Percentiles rank a stretch among this genome's conserved stretches.
phyloP scores from a whole-genome alignment of 2,329 filamentous ascomycete genomes.

The Stagonosporopsis vannaccii region DNA sequence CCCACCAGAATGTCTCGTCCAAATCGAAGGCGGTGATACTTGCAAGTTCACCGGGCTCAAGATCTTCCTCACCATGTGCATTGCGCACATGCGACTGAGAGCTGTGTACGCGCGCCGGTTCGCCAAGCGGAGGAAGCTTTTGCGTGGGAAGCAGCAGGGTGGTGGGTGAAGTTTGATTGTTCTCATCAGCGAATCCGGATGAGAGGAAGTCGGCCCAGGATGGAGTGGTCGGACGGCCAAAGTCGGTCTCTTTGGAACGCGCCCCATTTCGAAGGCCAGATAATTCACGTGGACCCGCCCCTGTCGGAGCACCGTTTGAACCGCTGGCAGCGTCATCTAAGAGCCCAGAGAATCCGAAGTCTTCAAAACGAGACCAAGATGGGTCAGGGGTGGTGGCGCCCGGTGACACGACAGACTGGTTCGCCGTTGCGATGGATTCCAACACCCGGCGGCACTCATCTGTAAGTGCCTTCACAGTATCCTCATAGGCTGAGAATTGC shows the following conservation, averaged over 20 bases:
- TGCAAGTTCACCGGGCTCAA: slow-evolving; percentile 92
- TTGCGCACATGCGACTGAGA: slow-evolving; percentile 77
- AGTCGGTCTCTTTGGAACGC: slow-evolving; percentile 69
- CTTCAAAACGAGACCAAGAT: slow-evolving; percentile 96
- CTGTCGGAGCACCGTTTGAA: slow-evolving; percentile 37
- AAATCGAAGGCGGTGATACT: slow-evolving; percentile 87
- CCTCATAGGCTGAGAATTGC: slow-evolving; percentile 86
- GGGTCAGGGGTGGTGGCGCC: slow-evolving; percentile 67
- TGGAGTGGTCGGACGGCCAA: slow-evolving; percentile 87
- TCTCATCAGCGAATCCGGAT: slow-evolving; percentile 84
- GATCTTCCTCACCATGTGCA: slow-evolving; percentile 72
- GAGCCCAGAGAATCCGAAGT: slow-evolving; percentile 84
- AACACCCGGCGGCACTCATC: slow-evolving; percentile 94
- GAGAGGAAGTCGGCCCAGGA: slow-evolving; percentile 99
- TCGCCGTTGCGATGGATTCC: slow-evolving; percentile 84
- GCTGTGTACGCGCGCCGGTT: slow-evolving; percentile 72
- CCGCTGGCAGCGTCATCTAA: slow-evolving; percentile 68
- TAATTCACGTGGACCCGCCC: slow-evolving; percentile 70
- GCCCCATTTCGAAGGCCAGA: slow-evolving; percentile 72
- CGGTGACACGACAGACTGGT: slow-evolving; percentile 76
- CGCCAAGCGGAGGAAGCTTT: slow-evolving; percentile 86
- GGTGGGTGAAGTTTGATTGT: slow-evolving; percentile 66
- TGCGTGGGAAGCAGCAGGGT: slow-evolving; percentile 87
- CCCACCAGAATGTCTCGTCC: slow-evolving; percentile 99
- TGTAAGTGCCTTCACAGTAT: slow-evolving; percentile 85